Evolutionary conservation across 352 stramenopile genomes (phyloP).

Genomic region (Phytophthora parvispora): DNA sequence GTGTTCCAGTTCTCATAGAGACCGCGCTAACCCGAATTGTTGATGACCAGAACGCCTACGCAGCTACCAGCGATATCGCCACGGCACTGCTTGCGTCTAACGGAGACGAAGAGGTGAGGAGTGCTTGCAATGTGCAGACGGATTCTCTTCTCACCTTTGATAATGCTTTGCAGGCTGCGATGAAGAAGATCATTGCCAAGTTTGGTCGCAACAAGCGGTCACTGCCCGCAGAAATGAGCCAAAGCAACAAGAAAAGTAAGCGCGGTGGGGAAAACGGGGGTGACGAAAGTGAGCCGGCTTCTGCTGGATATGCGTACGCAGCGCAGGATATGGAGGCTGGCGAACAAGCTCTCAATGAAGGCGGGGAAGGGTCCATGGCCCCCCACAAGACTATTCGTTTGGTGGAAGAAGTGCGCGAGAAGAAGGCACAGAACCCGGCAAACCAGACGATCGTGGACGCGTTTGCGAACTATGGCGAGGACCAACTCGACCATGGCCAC

Average conservation of each 20-base stretch:
- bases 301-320: conserved; percentile 18
- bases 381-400: conserved; percentile 68
- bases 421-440: conserved; percentile 47
- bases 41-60: conserved; percentile 27
- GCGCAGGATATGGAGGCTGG: conserved; percentile 14
- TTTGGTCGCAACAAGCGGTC: conserved; percentile 36
- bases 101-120: conserved; percentile 35
- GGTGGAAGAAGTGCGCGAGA: conserved; percentile 60
- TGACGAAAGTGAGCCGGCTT: not conserved
- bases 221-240: conserved; percentile 5
- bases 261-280: conserved; percentile 16
- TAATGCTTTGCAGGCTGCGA: conserved; percentile 24
- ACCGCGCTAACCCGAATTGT: not conserved
- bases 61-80: conserved; percentile 28
- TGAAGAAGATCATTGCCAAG: conserved; percentile 36
- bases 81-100: conserved; percentile 35
- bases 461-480: conserved; percentile 71
- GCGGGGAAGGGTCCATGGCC: conserved; percentile 42
- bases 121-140: no score
- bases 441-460: conserved; percentile 87
- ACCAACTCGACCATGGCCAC: conserved; percentile 68
- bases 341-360: not conserved
- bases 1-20: not conserved
- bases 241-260: conserved; percentile 36
- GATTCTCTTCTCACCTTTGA: not conserved